phyloP scores from a whole-genome alignment of 2,329 filamentous ascomycete species.

The Fusarium citri region DNA sequence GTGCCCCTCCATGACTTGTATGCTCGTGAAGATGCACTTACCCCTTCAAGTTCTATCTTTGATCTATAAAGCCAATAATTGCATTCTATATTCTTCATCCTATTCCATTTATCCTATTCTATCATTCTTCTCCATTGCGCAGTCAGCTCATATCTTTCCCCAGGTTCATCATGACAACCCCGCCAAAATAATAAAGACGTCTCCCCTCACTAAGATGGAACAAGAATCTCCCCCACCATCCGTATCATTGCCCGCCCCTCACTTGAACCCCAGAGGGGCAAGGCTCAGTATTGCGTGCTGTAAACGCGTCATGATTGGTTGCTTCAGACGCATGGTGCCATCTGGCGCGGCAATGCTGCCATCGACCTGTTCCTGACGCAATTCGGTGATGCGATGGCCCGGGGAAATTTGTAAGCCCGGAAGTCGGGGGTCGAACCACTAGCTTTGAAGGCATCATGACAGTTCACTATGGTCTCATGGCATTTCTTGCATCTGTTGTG shows the following conservation, averaged over 20 bases:
- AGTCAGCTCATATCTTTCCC: not conserved
- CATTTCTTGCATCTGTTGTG: not conserved
- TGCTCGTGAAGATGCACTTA: not conserved
- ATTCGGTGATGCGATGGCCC: constrained; percentile 38
- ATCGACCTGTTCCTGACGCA: constrained; percentile 45
- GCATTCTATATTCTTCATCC: no score
- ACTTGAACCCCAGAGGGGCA: constrained; percentile 42
- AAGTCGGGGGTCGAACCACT: constrained; percentile 28
- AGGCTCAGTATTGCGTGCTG: constrained; percentile 47
- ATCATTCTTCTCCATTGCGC: no score
- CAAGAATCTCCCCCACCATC: constrained; percentile 25
- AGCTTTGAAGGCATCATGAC: constrained; percentile 8
- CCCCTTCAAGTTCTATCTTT: no score
- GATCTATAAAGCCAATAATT: no score
- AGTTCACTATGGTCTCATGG: not conserved
- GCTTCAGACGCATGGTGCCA: constrained; percentile 39
- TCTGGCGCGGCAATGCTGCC: constrained; percentile 42
- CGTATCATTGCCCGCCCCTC: constrained; percentile 34
- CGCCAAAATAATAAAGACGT: constrained; percentile 21
- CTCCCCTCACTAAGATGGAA: constrained; percentile 14
- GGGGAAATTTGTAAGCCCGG: constrained; percentile 23
- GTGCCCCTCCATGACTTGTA: not conserved
- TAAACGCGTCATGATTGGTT: constrained; percentile 32
- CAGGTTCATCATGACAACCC: constrained; percentile 29
- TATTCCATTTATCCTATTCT: no score